These are phyloP conservation scores for Ogataea nitratoaversa DNA, from an alignment of 805 yeast genomes.

Conservation along the genomic window DNA sequence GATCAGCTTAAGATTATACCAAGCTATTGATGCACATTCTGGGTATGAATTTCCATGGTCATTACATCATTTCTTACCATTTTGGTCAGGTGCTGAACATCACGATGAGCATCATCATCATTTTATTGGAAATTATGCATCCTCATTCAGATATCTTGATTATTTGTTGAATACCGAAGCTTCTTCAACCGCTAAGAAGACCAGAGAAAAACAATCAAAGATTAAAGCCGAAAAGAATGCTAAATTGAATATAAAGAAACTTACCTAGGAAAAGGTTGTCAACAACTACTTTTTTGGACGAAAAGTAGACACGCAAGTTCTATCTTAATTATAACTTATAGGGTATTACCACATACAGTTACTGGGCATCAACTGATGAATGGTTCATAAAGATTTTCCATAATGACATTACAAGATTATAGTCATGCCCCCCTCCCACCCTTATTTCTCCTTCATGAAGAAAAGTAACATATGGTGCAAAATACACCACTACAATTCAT, in stretches of 20 bases:
- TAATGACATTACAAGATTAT: too few relatives aligned
- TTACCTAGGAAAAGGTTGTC: conserved; percentile 3
- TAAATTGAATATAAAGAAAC: conserved; percentile 28
- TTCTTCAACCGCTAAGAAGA: conserved; percentile 72
- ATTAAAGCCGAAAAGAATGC: conserved; percentile 45
- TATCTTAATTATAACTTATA: too few relatives aligned
- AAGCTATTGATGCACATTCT: conserved; percentile 96
- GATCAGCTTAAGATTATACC: conserved; percentile 85
- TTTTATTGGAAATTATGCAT: conserved; percentile 92
- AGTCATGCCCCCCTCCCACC: too few relatives aligned
- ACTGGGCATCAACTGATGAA: too few relatives aligned
- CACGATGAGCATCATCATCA: conserved; percentile 97
- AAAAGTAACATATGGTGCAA: too few relatives aligned
- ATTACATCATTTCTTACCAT: conserved; percentile 82
- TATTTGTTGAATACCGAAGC: conserved; percentile 83
- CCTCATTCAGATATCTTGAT: conserved; percentile 97
- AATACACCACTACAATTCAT: too few relatives aligned
- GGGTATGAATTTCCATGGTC: conserved; percentile 99
- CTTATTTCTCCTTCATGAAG: too few relatives aligned
- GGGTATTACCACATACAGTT: too few relatives aligned
- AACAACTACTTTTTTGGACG: too few relatives aligned
- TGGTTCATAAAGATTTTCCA: too few relatives aligned
- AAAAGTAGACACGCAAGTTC: too few relatives aligned
- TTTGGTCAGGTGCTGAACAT: conserved; percentile 99
- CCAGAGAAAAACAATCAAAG: conserved; percentile 65